Conservation (phyloP, 2,329 filamentous ascomycete species). For the Lasiodiplodia citricola region DNA sequence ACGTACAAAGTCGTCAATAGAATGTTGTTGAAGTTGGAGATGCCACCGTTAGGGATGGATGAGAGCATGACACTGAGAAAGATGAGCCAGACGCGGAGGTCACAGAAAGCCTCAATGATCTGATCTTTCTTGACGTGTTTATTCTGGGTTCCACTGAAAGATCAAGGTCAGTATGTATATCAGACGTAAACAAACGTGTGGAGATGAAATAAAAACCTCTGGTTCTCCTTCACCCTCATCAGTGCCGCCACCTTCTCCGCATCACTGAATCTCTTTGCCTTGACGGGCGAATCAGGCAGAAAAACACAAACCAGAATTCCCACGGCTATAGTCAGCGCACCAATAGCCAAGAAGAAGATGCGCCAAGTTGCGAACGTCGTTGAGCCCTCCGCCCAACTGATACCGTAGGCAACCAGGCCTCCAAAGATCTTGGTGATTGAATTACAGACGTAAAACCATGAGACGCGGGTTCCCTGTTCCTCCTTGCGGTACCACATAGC, state of each 20-base stretch:
- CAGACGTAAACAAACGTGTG: too few relatives aligned
- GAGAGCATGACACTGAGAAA: constrained; percentile 41
- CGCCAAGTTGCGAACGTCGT: constrained; percentile 26
- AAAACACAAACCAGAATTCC: constrained; percentile 37
- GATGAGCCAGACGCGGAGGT: constrained; percentile 41
- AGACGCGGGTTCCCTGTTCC: constrained; percentile 55
- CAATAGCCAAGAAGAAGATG: constrained; percentile 48
- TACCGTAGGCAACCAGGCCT: constrained; percentile 27
- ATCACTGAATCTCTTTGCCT: constrained; percentile 40
- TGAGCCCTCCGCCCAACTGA: constrained; percentile 34
- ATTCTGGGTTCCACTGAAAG: constrained; percentile 26
- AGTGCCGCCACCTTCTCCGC: constrained; percentile 38
- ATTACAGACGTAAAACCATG: constrained; percentile 31
- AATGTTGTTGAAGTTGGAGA: constrained; percentile 51
- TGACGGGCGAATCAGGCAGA: constrained; percentile 45
- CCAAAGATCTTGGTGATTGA: constrained; percentile 35
- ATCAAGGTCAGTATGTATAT: not conserved
- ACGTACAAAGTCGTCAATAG: constrained; percentile 42
- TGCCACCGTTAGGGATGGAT: constrained; percentile 49
- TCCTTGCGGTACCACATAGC: constrained; percentile 66
- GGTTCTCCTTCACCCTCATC: constrained; percentile 28
- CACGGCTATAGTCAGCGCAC: constrained; percentile 42
- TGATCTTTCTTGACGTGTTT: constrained; percentile 26
- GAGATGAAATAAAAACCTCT: constrained; percentile 18
- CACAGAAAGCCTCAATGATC: constrained; percentile 25